Percentiles rank a stretch among this genome's conserved stretches.
Conservation (phyloP, 768 basidiomycete species). For the Agaricus sinodeliciosus region DNA sequence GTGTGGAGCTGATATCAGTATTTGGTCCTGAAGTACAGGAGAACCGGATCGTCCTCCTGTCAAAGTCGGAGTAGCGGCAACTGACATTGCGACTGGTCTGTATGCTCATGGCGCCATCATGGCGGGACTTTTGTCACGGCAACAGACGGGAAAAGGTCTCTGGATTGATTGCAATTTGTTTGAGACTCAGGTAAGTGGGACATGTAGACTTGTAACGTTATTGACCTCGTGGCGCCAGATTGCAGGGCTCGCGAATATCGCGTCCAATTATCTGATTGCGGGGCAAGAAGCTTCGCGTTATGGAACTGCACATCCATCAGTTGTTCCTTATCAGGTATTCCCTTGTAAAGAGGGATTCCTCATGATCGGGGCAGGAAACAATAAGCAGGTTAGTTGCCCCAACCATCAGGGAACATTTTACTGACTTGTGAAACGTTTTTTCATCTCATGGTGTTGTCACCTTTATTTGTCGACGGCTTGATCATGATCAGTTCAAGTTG, state of each 20-base stretch:
- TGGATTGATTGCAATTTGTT: slow-evolving; percentile 94
- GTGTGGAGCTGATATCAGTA: neutral
- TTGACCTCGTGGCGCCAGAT: slow-evolving; percentile 39
- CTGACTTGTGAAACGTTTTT: neutral
- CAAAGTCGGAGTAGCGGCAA: slow-evolving; percentile 95
- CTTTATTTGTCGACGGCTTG: slow-evolving; percentile 4
- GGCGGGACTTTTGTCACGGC: slow-evolving; percentile 78
- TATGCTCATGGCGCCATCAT: slow-evolving; percentile 92
- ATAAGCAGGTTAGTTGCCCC: slow-evolving; percentile 56
- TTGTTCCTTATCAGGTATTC: slow-evolving; percentile 92
- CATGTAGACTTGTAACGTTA: slow-evolving; percentile 1
- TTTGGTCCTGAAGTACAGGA: slow-evolving; percentile 54
- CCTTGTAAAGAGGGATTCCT: slow-evolving; percentile 81
- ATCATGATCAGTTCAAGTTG: slow-evolving; percentile 53
- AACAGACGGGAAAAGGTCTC: slow-evolving; percentile 79
- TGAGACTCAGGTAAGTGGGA: slow-evolving; percentile 67
- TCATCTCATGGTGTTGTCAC: too few relatives aligned
- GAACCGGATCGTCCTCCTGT: slow-evolving; percentile 80
- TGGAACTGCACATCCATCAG: slow-evolving; percentile 92
- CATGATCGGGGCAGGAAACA: slow-evolving; percentile 92
- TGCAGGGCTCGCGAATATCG: slow-evolving; percentile 87
- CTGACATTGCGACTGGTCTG: slow-evolving; percentile 82
- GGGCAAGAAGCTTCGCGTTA: slow-evolving; percentile 77
- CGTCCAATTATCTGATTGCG: slow-evolving; percentile 87
- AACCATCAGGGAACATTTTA: neutral